Evolutionary conservation across 495 filamentous ascomycete genomes (phyloP).

Genomic region (Penicillium antarcticum): DNA sequence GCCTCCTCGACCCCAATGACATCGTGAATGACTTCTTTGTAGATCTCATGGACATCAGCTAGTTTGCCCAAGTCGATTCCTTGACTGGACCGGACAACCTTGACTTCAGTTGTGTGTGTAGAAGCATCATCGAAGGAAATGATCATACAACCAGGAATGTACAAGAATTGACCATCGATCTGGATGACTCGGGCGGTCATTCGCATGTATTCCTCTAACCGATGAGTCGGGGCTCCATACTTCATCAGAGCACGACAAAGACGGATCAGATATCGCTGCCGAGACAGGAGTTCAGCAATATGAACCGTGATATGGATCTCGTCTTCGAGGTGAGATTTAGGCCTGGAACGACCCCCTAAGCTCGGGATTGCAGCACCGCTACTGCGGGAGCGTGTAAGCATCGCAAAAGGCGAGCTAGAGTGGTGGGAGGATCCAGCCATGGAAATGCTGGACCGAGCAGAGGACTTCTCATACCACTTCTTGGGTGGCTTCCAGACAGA

Average conservation of each 20-base stretch:
- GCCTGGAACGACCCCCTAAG: conserved; percentile 41
- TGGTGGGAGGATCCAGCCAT: conserved; percentile 48
- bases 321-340: conserved; percentile 50
- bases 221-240: conserved; percentile 75
- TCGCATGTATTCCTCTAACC: conserved; percentile 81
- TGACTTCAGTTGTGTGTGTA: conserved; percentile 91
- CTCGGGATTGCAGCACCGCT: conserved; percentile 32
- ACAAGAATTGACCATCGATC: conserved; percentile 88
- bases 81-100: conserved; percentile 72
- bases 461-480: conserved; percentile 64
- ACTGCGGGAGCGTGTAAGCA: conserved; percentile 45
- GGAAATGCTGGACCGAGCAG: conserved; percentile 47
- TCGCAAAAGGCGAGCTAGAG: conserved; percentile 31
- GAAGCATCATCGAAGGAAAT: conserved; percentile 87
- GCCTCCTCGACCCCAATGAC: conserved; percentile 82
- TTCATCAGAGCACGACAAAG: conserved; percentile 86
- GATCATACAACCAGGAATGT: conserved; percentile 94
- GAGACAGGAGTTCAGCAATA: conserved; percentile 77
- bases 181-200: conserved; percentile 87
- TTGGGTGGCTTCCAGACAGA: conserved; percentile 41
- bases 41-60: conserved; percentile 81
- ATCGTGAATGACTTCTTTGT: conserved; percentile 92
- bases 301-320: conserved; percentile 83
- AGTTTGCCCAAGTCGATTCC: conserved; percentile 84
- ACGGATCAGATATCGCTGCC: conserved; percentile 80